phyloP scores from a whole-genome alignment of 169 alveolate species.

The Plasmodium fragile region DNA sequence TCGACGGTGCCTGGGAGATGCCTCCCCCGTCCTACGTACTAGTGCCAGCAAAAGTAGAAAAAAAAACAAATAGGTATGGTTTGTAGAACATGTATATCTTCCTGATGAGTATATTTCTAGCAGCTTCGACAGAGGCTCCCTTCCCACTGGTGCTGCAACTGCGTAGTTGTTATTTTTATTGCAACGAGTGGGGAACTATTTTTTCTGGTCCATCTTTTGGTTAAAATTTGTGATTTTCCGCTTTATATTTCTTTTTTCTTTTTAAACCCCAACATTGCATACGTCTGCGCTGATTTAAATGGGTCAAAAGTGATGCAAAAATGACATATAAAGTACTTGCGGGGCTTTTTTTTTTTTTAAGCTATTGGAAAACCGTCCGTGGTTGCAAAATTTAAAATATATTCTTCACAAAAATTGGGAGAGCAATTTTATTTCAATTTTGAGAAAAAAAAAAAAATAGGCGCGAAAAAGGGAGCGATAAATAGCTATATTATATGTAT shows the following conservation, averaged over 20 bases:
- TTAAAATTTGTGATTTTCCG: background rate
- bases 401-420: background rate
- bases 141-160: background rate
- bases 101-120: background rate
- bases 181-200: background rate
- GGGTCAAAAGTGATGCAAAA: background rate
- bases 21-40: background rate
- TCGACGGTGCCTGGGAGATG: background rate
- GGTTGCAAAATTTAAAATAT: background rate
- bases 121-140: background rate
- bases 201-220: background rate
- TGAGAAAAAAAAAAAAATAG: background rate
- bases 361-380: background rate
- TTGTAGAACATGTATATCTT: background rate
- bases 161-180: background rate
- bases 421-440: background rate
- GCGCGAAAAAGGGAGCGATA: background rate
- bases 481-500: background rate
- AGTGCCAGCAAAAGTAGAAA: background rate
- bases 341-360: background rate
- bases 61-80: background rate
- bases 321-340: background rate
- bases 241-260: background rate
- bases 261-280: background rate
- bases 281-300: background rate